These are phyloP conservation scores for Penicillium psychrofluorescens DNA, from an alignment of 495 filamentous ascomycete species.

Conservation along the genomic window DNA sequence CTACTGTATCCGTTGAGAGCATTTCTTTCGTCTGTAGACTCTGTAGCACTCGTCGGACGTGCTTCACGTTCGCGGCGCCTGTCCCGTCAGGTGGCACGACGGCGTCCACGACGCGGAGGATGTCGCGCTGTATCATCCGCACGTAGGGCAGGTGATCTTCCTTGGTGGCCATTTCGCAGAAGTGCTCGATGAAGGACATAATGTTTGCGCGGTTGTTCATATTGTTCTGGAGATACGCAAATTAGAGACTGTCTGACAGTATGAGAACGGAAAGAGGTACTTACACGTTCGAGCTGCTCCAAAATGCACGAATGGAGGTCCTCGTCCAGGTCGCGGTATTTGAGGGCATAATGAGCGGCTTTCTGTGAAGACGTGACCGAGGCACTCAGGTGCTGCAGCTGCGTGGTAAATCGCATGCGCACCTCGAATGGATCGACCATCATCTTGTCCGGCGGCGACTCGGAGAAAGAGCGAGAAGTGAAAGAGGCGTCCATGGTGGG, in stretches of 20 bases:
- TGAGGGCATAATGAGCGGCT: conserved; percentile 90
- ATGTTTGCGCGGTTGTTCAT: conserved; percentile 98
- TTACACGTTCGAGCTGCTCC: conserved; percentile 82
- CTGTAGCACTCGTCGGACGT: conserved; percentile 73
- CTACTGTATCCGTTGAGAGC: conserved; percentile 58
- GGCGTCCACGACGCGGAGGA: conserved; percentile 79
- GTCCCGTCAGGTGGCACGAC: conserved; percentile 76
- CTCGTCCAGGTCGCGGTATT: conserved; percentile 86
- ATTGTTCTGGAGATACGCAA: conserved; percentile 50
- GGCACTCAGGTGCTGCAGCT: conserved; percentile 82
- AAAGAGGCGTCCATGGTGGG: conserved; percentile 1
- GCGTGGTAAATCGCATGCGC: conserved; percentile 88
- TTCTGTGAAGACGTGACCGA: conserved; percentile 83
- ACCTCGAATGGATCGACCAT: conserved; percentile 98
- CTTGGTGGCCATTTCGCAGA: conserved; percentile 76
- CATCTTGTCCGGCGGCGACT: conserved; percentile 11
- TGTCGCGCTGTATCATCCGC: conserved; percentile 90
- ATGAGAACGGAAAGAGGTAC: conserved; percentile 5
- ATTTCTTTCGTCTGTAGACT: conserved; percentile 60
- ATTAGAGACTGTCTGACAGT: not conserved
- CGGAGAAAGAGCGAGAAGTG: not conserved
- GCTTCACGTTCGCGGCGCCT: conserved; percentile 89
- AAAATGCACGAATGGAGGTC: conserved; percentile 95
- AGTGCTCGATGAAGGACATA: conserved; percentile 96
- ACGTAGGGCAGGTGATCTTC: conserved; percentile 72